Base-by-base conservation (phyloP, 2,329 filamentous ascomycete genomes). In the Xylaria sp. region DNA sequence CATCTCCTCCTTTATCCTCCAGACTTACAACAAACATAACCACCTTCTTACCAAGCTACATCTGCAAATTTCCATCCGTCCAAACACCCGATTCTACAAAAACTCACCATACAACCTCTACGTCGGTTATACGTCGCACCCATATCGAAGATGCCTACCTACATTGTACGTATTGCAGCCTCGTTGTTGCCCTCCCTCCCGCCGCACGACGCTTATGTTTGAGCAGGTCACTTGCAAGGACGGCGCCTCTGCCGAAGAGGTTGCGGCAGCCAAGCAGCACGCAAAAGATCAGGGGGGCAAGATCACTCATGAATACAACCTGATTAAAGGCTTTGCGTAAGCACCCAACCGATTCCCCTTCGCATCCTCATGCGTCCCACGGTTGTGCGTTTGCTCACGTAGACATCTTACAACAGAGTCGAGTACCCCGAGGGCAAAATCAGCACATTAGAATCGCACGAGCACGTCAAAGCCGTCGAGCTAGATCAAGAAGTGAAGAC, bases 321-420 rank as follows among this genome's bases (percentile, higher is more conserved):
- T 97, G 75, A 94, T 97, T 86, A 97, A 95, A 84, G 94, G 92
- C 67, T 98, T 98, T 84, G 90, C 92, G 95, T 98, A 89, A 74
- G 92, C 85, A 55, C 50, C 12, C 30, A 39, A 27, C 24, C 42
- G 45, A 30, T 9, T n/a, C 47, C 24, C 3, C 9, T 19, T 36
- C 7, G 3, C 19, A 42, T 32, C 14, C 19, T 32, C 12, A 17
- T 9, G 19, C 7, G 11, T 34, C 14, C 6, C 14, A 39, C 14
- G 30, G 8, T 9, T 4, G n/a, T 14, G 11, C 19, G 14, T 30
- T 45, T 5, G 30, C 65, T 69, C 32, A 68, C 57, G 39, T 17
- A n/a, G 14, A 6, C 65, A 61, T 32, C n/a, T 62, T 8, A 34
- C 54, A 12, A 57, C 69, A 97, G 94, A 59, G 93, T 94, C 75